Percentiles rank a stretch among this genome's conserved stretches.
Evolutionary conservation across 2,329 filamentous ascomycete genomes (phyloP).

Genomic region (Penicillium capsulatum): DNA sequence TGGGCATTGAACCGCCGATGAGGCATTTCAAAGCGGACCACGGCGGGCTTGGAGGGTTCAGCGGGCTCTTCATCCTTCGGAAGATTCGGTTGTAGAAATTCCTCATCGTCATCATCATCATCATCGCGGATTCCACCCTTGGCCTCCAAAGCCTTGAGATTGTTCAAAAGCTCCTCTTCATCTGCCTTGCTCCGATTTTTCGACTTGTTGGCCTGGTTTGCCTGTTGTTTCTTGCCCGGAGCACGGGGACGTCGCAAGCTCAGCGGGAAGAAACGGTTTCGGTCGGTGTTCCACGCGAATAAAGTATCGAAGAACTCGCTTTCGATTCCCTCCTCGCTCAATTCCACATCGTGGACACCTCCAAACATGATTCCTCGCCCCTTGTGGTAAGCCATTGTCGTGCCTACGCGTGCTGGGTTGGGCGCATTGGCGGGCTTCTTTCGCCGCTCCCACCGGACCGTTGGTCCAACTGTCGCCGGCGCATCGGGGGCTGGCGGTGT

Average conservation of each 20-base stretch:
- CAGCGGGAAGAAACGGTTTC: constrained; percentile 90
- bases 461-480: constrained; percentile 61
- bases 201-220: constrained; percentile 46
- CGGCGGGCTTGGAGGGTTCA: constrained; percentile 55
- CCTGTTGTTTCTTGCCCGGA: constrained; percentile 58
- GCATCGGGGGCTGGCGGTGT: constrained; percentile 66
- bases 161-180: constrained; percentile 82
- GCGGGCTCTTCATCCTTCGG: constrained; percentile 53
- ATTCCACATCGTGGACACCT: constrained; percentile 87
- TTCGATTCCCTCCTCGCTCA: constrained; percentile 90
- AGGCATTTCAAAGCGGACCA: constrained; percentile 74
- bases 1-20: constrained; percentile 89
- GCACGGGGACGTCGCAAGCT: constrained; percentile 68
- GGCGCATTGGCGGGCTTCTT: constrained; percentile 91
- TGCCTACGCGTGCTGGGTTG: constrained; percentile 75
- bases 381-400: constrained; percentile 92
- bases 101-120: constrained; percentile 43
- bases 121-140: constrained; percentile 59
- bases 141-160: constrained; percentile 78
- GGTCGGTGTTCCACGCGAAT: constrained; percentile 90
- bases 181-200: constrained; percentile 74
- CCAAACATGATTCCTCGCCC: constrained; percentile 90
- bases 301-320: constrained; percentile 94
- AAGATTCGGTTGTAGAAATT: constrained; percentile 33
- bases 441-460: constrained; percentile 82